Base-by-base conservation (phyloP, 305 asterid species). In the Fraxinus platypoda region DNA sequence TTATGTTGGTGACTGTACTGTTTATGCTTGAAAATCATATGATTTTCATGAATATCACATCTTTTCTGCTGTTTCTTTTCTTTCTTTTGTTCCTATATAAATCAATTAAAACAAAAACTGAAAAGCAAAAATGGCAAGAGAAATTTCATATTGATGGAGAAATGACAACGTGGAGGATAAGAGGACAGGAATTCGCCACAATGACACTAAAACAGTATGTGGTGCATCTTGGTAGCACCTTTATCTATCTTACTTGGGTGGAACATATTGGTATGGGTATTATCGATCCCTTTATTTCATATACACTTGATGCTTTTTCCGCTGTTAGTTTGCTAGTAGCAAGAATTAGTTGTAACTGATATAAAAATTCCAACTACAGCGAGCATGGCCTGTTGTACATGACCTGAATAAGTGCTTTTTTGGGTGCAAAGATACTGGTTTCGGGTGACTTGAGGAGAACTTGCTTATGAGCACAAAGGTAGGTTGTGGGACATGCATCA, bases 141-240 rank as follows among this genome's bases (percentile, higher is more conserved):
- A 62, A 25, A 62, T 23, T 62, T 15, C 52, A 34, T 17, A 31
- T 59, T 11, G 34, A 76, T 23, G 13, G 25, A 12, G 62, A 31
- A 68, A 26, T 77, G 23, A 76, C 15, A 19, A 76, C 37, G 38
- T 64, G 46, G 78, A 82, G 81, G 82, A 82, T 54, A 66, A 72
- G 37, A 17, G 68, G 75, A 57, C 81, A 35, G 75, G 30, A 66
- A 72, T 78, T 11, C 41, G 43, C 80, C 76, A 26, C 62, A 78
- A 70, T 78, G 80, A 74, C 57, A 46, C 57, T 3, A 46, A 15
- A 49, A 49, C 21, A 49, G 62, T 49, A 75, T 49, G 57, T 66
- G 33, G 46, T 49, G 62, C 54, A 68, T 38, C 71, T 80, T 26
- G 76, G 19, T 80, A 75, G 75, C 1, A 73, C 68, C 66, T 83